These are phyloP conservation scores for Osmanthus fragrans DNA, from an alignment of 257 asterid species.

Conservation along the genomic window DNA sequence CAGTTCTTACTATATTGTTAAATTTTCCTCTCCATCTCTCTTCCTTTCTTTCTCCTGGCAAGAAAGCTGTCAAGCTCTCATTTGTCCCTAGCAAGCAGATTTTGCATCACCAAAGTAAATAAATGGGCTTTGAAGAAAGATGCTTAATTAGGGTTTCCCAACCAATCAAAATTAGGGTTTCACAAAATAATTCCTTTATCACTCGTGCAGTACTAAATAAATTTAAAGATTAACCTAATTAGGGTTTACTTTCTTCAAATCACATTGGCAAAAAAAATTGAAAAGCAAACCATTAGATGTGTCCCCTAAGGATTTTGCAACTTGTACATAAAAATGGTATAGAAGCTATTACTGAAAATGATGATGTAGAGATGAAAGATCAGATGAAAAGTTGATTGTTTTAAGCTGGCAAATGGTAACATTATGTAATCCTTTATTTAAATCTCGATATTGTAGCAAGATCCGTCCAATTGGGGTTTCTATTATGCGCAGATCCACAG, in stretches of 20 bases:
- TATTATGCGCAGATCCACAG: neutral
- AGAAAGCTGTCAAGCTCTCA: slow-evolving; percentile 56
- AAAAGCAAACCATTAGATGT: neutral
- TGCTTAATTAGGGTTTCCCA: slow-evolving; percentile 10
- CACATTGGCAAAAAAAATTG: neutral
- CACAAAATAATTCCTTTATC: neutral
- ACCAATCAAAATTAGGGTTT: slow-evolving; percentile 27
- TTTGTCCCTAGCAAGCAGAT: slow-evolving; percentile 36
- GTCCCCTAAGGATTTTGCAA: neutral
- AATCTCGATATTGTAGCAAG: too few species aligned
- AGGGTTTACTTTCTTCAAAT: slow-evolving; percentile 31
- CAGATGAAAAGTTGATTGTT: too few species aligned
- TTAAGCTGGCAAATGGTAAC: too few species aligned
- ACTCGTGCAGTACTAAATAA: neutral
- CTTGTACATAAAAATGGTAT: too few species aligned
- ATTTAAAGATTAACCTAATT: slow-evolving; percentile 36
- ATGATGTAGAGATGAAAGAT: too few species aligned
- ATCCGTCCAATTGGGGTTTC: neutral
- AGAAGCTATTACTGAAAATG: too few species aligned
- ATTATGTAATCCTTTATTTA: too few species aligned
- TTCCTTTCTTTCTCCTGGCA: slow-evolving; percentile 24
- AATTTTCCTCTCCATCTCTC: neutral
- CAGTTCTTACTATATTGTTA: neutral
- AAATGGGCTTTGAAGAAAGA: slow-evolving; percentile 32
- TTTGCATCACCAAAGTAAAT: slow-evolving; percentile 34